Conservation (phyloP, 306 rosid genomes). For the Lagenaria siceraria region DNA sequence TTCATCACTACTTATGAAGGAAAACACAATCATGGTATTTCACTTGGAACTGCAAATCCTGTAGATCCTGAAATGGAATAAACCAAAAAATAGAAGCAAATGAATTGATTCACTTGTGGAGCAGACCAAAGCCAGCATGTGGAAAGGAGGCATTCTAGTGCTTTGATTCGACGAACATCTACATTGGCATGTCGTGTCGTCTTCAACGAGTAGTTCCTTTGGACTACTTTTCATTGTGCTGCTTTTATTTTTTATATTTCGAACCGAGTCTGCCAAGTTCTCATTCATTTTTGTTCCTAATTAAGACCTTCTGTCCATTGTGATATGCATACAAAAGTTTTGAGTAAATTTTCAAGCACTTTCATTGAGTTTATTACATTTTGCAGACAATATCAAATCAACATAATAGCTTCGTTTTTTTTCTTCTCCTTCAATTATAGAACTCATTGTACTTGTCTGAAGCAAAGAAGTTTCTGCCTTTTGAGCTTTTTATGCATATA, state of each 20-base stretch:
- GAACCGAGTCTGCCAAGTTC: not conserved
- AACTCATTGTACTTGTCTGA: not conserved
- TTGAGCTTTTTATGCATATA: not conserved
- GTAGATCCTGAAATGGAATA: slow-evolving; percentile 39
- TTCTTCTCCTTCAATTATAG: not conserved
- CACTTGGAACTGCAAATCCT: slow-evolving; percentile 37
- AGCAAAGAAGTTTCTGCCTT: not conserved
- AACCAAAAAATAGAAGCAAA: slow-evolving; percentile 26
- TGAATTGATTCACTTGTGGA: not conserved
- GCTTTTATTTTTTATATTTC: not conserved
- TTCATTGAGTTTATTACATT: not conserved
- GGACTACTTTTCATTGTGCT: not conserved
- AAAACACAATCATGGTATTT: slow-evolving; percentile 84
- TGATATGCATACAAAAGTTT: not conserved
- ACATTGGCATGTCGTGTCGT: not conserved
- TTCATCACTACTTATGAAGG: slow-evolving; percentile 92
- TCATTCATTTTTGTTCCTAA: not conserved
- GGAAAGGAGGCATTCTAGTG: not conserved
- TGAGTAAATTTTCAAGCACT: not conserved
- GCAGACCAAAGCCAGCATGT: not conserved
- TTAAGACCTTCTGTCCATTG: not conserved
- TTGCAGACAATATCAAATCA: not conserved
- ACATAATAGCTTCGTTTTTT: not conserved
- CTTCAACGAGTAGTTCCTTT: not conserved
- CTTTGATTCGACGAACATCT: too few species aligned